Evolutionary conservation across 2,329 filamentous ascomycete genomes (phyloP).

Genomic region (Zalaria obscura): DNA sequence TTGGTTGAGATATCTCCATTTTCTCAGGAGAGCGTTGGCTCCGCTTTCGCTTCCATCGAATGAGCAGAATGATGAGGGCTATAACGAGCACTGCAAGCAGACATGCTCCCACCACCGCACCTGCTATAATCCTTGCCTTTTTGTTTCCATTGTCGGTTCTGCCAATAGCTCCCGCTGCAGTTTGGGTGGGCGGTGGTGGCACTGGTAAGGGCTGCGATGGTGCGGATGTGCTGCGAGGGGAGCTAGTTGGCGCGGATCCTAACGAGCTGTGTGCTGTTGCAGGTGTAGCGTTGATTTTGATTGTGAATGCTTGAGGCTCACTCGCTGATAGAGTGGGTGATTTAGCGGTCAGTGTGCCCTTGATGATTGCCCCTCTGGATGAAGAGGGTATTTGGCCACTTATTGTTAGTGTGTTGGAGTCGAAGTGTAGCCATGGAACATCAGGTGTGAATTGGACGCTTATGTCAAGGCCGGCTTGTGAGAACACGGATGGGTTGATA

Average conservation of each 20-base stretch:
- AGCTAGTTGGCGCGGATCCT: background rate
- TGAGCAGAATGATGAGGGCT: conserved; percentile 12
- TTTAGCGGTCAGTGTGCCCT: conserved; percentile 22
- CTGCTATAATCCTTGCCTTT: conserved; percentile 13
- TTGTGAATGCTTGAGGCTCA: conserved; percentile 29
- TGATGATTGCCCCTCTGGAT: too few relatives aligned
- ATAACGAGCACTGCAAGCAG: conserved; percentile 11
- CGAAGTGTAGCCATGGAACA: conserved; percentile 35
- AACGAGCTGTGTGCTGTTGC: background rate
- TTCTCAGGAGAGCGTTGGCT: conserved; percentile 12
- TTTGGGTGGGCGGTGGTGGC: background rate
- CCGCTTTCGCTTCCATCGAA: conserved; percentile 10
- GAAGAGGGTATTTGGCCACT: too few relatives aligned
- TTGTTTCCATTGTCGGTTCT: conserved; percentile 4
- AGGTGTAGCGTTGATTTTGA: conserved; percentile 17
- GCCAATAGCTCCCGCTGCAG: background rate
- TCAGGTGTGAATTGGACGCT: conserved; percentile 29
- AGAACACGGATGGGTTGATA: conserved; percentile 30
- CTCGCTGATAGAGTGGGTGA: conserved; percentile 5
- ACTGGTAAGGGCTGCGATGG: background rate
- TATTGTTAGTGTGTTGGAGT: conserved; percentile 9
- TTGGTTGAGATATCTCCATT: conserved; percentile 26
- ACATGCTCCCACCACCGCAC: conserved; percentile 18
- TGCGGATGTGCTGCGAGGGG: background rate
- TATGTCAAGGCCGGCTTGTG: conserved; percentile 24